These are phyloP conservation scores for Draba incana DNA, from an alignment of 345 rosid genomes.

Conservation along the genomic window DNA sequence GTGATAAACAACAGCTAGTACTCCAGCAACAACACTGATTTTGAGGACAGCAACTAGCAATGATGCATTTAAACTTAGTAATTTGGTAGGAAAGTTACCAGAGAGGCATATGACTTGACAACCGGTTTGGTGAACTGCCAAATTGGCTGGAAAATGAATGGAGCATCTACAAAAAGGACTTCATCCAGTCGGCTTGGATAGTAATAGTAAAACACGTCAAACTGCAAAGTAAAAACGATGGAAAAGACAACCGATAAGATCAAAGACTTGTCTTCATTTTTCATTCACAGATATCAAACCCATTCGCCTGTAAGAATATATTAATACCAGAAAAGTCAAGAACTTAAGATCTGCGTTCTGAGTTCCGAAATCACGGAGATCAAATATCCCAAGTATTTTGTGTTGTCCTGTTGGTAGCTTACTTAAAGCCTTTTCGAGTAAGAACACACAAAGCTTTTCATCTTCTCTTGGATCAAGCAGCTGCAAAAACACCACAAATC, in stretches of 20 bases:
- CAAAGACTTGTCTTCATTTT: neutral
- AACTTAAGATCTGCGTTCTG: constrained; percentile 76
- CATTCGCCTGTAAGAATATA: constrained; percentile 5
- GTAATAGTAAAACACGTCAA: constrained; percentile 84
- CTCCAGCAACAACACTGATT: neutral
- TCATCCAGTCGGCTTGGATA: constrained; percentile 85
- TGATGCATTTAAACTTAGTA: constrained; percentile 14
- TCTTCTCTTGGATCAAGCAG: constrained; percentile 65
- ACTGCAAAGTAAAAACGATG: constrained; percentile 51
- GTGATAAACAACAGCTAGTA: constrained; percentile 1
- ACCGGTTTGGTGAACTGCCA: constrained; percentile 86
- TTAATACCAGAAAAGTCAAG: constrained; percentile 75
- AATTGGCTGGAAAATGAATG: constrained; percentile 78
- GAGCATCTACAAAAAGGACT: constrained; percentile 92
- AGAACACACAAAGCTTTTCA: constrained; percentile 74
- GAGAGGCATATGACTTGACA: constrained; percentile 72
- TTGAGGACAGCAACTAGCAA: constrained; percentile 7
- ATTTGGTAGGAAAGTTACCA: constrained; percentile 52
- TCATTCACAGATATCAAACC: constrained; percentile 10
- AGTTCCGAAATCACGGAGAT: constrained; percentile 71
- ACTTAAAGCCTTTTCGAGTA: constrained; percentile 76
- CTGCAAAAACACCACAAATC: constrained; percentile 46
- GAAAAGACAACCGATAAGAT: constrained; percentile 12
- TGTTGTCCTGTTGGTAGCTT: constrained; percentile 73
- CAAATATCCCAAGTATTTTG: constrained; percentile 74